These are phyloP conservation scores for Diutina siamensis DNA, from an alignment of 1,139 yeast genomes.

Conservation along the genomic window DNA sequence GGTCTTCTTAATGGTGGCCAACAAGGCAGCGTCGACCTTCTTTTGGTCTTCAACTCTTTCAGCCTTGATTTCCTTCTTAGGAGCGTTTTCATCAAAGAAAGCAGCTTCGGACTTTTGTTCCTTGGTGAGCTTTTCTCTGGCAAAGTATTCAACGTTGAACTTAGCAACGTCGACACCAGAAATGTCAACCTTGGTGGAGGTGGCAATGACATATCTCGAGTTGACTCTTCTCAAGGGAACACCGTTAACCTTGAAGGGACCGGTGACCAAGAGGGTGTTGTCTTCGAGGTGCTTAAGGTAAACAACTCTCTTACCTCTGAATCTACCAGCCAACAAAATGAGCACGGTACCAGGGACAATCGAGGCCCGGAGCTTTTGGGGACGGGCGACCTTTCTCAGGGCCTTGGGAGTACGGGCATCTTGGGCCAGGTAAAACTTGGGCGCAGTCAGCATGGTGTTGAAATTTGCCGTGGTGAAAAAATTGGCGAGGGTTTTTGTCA, in stretches of 20 bases:
- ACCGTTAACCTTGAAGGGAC: constrained; percentile 99
- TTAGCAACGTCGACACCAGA: constrained; percentile 78
- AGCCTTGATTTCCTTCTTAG: constrained; percentile 82
- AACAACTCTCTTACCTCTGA: constrained; percentile 99
- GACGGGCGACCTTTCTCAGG: constrained; percentile 70
- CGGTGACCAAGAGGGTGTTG: constrained; percentile 95
- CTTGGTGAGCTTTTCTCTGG: constrained; percentile 86
- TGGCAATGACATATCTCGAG: constrained; percentile 98
- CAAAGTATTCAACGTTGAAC: constrained; percentile 93
- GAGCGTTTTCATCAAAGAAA: constrained; percentile 82
- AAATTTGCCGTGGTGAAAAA: constrained; percentile 5
- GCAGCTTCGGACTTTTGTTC: constrained; percentile 83
- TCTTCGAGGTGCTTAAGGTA: constrained; percentile 97
- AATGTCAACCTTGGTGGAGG: constrained; percentile 84
- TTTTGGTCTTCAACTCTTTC: constrained; percentile 98
- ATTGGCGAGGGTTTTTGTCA: constrained; percentile 1
- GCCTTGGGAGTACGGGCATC: constrained; percentile 81
- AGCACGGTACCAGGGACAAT: constrained; percentile 98
- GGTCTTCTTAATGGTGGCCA: constrained; percentile 93
- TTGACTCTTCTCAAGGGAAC: constrained; percentile 99
- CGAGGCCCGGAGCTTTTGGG: constrained; percentile 94
- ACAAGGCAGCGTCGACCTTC: constrained; percentile 87
- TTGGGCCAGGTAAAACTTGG: constrained; percentile 95
- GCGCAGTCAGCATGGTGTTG: constrained; percentile 29
- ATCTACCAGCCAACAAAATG: constrained; percentile 98